Base-by-base conservation (phyloP, 805 yeast genomes). In the Saccharomycopsis vini region DNA sequence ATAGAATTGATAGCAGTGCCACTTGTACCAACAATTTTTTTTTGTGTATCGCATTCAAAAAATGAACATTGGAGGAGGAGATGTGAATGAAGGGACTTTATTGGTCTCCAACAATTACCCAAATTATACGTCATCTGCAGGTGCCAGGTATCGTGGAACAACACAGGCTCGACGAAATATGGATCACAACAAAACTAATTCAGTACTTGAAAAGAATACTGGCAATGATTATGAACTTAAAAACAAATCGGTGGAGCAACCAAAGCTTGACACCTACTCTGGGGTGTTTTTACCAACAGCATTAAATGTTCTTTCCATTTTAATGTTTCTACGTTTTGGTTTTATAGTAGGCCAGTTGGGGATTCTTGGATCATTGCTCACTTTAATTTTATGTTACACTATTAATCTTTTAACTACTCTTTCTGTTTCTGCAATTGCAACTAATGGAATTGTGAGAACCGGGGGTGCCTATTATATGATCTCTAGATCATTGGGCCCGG, bases 391-490 rank as follows among this genome's bases (percentile, higher is more conserved):
- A 59, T 82, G 95, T 39, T 92, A 89, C 59, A 57, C 77, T 3
- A 87, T 92, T 50, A 82, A 90, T 58, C 67, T 87, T 4, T 67
- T 92, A 44, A 92, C 98, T 0, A 86, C 95, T 0, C 62, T 92
- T 52, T 85, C 95, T 18, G 79, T 92, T 46, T 84, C 95, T 44
- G 98, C 98, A 1, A 92, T 92, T 49, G 87, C 97, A 2, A 92
- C 99, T 2, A 92, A 92, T 58, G 99, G 99, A 19, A 87, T 95
- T 0, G 97, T 92, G 2, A 75, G 88, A 53, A 97, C 97, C 12
- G 99, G 99, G 13, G 99, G 99, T 39, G 97, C 97, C 0, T 92
- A 92, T 59, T 92, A 88, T 56, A 92, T 92, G 97, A 87, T 92
- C 47, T 83, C 95, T 28, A 71, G 99, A 52, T 81, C 95, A 28